Percentiles rank a stretch among this genome's conserved stretches.
Conservation (phyloP, 78 protist genomes). For the Chrysochromulina parva region DNA sequence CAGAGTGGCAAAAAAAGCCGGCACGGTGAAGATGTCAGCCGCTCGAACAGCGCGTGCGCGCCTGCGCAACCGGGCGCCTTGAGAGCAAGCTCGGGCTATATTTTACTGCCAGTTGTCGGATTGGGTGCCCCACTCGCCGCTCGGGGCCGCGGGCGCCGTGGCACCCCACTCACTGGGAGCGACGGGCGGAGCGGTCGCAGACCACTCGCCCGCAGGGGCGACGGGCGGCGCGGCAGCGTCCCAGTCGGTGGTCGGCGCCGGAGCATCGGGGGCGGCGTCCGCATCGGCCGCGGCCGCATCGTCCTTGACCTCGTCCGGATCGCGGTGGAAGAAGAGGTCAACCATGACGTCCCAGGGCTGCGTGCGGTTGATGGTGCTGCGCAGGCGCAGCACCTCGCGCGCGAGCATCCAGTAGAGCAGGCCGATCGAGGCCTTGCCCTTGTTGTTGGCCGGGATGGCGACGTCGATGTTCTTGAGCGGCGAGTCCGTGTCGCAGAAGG, state of each 20-base stretch:
- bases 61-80: too few species aligned
- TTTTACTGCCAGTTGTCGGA: too few species aligned
- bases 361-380: slow-evolving; percentile 88
- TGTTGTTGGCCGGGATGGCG: slow-evolving; percentile 99
- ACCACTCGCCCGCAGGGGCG: too few species aligned
- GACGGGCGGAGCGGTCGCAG: background rate
- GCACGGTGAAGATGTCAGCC: too few species aligned
- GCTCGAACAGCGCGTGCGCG: too few species aligned
- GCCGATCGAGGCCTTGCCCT: slow-evolving; percentile 89
- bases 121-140: background rate
- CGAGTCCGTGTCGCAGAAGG: slow-evolving; percentile 97
- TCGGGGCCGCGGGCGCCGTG: background rate
- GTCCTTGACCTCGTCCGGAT: slow-evolving; percentile 76
- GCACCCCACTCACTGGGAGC: background rate
- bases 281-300: background rate
- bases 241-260: background rate
- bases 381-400: slow-evolving; percentile 98
- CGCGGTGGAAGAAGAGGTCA: slow-evolving; percentile 96
- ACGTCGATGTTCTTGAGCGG: slow-evolving; percentile 91
- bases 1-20: too few species aligned
- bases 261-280: background rate
- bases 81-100: too few species aligned
- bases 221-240: background rate
- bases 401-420: slow-evolving; percentile 98
- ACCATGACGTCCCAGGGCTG: slow-evolving; percentile 93